Conservation (phyloP, 305 asterid genomes). For the Ruellia speciosa region DNA sequence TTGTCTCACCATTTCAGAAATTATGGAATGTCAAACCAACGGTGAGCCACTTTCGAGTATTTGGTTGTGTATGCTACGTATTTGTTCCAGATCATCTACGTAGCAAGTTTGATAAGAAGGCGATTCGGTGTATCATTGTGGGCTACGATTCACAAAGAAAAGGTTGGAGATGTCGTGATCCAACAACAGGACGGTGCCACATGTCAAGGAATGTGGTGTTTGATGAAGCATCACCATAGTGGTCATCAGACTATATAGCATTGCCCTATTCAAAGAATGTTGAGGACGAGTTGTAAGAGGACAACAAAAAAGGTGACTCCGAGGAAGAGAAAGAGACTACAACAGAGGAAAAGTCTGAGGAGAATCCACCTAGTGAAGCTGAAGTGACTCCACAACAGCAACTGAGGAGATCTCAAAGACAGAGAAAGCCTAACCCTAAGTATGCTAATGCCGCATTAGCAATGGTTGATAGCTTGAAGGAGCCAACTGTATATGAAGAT, state of each 20-base stretch:
- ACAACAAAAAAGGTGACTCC: too few species aligned
- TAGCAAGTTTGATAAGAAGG: not conserved
- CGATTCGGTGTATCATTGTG: not conserved
- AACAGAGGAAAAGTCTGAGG: too few species aligned
- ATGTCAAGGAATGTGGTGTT: constrained; percentile 14
- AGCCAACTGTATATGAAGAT: not conserved
- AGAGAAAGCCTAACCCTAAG: not conserved
- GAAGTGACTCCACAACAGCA: too few species aligned
- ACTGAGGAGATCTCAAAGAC: not conserved
- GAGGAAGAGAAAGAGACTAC: too few species aligned
- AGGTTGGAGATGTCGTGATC: constrained; percentile 9
- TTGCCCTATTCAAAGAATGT: not conserved
- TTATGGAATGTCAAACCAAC: constrained; percentile 4
- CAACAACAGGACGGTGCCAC: not conserved
- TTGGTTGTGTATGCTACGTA: not conserved
- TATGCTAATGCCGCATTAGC: not conserved
- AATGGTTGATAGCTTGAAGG: too few species aligned
- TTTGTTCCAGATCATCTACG: not conserved
- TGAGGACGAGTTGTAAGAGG: constrained; percentile 5
- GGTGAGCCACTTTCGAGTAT: not conserved
- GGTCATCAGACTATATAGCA: not conserved
- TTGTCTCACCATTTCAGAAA: constrained; percentile 4
- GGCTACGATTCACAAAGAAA: not conserved
- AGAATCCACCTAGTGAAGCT: too few species aligned
- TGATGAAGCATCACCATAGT: constrained; percentile 19